These are phyloP conservation scores for Achaetomium macrosporum DNA, from an alignment of 2,329 filamentous ascomycete genomes.

Conservation along the genomic window DNA sequence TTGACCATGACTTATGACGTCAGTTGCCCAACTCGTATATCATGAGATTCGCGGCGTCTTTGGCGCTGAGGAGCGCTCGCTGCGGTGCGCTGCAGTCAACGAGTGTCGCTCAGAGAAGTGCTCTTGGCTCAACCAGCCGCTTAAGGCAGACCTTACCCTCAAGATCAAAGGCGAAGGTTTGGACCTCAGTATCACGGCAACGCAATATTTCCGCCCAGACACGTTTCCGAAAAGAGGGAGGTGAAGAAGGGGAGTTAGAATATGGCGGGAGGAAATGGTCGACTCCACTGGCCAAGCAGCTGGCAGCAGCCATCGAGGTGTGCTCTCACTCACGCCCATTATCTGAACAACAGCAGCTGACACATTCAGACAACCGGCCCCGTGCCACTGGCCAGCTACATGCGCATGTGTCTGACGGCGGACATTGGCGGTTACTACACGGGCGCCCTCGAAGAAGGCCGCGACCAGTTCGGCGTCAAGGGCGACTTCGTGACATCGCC, in stretches of 20 bases:
- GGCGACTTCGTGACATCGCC: slow-evolving; percentile 97
- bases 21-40: not conserved
- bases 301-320: slow-evolving; percentile 83
- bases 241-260: slow-evolving; percentile 27
- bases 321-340: slow-evolving; percentile 11
- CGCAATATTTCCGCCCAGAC: slow-evolving; percentile 16
- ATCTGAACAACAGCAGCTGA: not conserved
- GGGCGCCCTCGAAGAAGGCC: slow-evolving; percentile 57
- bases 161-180: not conserved
- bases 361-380: slow-evolving; percentile 63
- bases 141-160: not conserved
- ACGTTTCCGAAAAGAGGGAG: slow-evolving; percentile 1
- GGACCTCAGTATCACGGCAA: not conserved
- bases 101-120: not conserved
- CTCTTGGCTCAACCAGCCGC: slow-evolving; percentile 3
- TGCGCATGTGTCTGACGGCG: slow-evolving; percentile 96
- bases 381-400: slow-evolving; percentile 86
- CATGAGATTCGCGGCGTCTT: slow-evolving; percentile 18
- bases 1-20: slow-evolving; percentile 5
- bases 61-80: slow-evolving; percentile 17
- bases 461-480: slow-evolving; percentile 85
- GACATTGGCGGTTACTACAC: slow-evolving; percentile 94
- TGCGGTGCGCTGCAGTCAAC: not conserved
- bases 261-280: slow-evolving; percentile 66
- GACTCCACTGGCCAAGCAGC: slow-evolving; percentile 81